Conservation (phyloP, 345 rosid genomes). For the Cardiospermum halicacabum region DNA sequence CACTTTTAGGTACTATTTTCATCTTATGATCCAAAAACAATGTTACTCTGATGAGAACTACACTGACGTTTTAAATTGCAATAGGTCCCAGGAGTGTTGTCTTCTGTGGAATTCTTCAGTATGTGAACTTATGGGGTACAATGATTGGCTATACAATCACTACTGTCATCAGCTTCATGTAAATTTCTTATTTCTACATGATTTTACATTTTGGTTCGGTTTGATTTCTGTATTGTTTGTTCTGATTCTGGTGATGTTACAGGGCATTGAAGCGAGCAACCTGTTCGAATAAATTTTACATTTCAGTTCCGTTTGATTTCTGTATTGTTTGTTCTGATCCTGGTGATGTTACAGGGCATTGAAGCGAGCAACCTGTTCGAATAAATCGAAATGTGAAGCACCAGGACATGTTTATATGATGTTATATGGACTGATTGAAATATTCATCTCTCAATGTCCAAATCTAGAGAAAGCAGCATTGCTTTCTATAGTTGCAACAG, state of each 20-base stretch:
- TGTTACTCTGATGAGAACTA: no score
- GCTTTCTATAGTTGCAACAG: conserved; percentile 21
- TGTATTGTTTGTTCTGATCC: no score
- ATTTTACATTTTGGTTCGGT: no score
- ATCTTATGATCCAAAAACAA: no score
- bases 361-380: conserved; percentile 28
- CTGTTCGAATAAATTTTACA: conserved; percentile 26
- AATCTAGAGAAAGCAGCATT: conserved; percentile 27
- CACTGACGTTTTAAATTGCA: no score
- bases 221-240: no score
- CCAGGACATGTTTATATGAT: conserved; percentile 24
- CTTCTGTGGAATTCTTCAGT: conserved; percentile 13
- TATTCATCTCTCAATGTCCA: conserved; percentile 45
- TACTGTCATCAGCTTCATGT: conserved; percentile 44
- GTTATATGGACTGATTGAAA: conserved; percentile 25
- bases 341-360: conserved; percentile 22
- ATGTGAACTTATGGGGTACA: conserved; percentile 21
- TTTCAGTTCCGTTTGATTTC: background rate
- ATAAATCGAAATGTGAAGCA: conserved; percentile 14
- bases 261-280: conserved; percentile 27
- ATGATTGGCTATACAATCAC: conserved; percentile 55
- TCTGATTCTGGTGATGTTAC: no score
- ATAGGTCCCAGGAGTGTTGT: conserved; percentile 10
- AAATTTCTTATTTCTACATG: conserved; percentile 8
- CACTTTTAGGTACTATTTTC: conserved; percentile 32